These are phyloP conservation scores for Xylaria nigripes DNA, from an alignment of 495 filamentous ascomycete species.

Conservation along the genomic window DNA sequence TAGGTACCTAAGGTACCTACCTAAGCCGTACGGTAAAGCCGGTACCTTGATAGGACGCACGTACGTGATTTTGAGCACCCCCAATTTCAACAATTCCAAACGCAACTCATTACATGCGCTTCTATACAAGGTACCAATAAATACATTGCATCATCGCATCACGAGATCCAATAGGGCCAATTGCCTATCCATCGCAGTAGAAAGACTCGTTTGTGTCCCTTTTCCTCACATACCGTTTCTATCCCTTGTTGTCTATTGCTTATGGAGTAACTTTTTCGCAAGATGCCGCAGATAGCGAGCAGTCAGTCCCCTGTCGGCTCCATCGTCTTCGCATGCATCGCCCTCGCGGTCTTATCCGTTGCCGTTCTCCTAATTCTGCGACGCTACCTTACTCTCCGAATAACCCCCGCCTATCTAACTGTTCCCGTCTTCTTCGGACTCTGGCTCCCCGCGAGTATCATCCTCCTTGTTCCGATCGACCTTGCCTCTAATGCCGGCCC, in stretches of 20 bases:
- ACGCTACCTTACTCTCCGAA: slow-evolving; percentile 80
- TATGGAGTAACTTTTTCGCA: slow-evolving; percentile 9
- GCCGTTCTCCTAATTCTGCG: slow-evolving; percentile 76
- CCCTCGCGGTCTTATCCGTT: slow-evolving; percentile 63
- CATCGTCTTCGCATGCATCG: slow-evolving; percentile 61
- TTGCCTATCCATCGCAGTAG: slow-evolving; percentile 3
- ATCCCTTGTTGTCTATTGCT: slow-evolving; percentile 8
- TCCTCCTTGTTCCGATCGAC: slow-evolving; percentile 94
- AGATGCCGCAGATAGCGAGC: slow-evolving; percentile 27
- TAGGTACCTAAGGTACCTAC: no score
- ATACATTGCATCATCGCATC: slow-evolving; percentile 7
- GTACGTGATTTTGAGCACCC: not conserved
- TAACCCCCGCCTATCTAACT: slow-evolving; percentile 83
- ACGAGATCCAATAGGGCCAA: not conserved
- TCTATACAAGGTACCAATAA: not conserved
- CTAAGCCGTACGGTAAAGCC: no score
- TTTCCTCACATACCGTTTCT: slow-evolving; percentile 4
- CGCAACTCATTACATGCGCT: not conserved
- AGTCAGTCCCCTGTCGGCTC: slow-evolving; percentile 49
- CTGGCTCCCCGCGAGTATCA: slow-evolving; percentile 83
- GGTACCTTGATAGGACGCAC: no score
- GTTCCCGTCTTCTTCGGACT: slow-evolving; percentile 89
- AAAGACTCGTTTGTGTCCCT: slow-evolving; percentile 8
- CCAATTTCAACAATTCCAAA: slow-evolving; percentile 2
- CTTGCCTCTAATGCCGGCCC: slow-evolving; percentile 72